A percentile compares a stretch with the other conserved stretches of the same genome.
phyloP scores from a whole-genome alignment of 2,329 filamentous ascomycete species.

The Eurotiales sp. region DNA sequence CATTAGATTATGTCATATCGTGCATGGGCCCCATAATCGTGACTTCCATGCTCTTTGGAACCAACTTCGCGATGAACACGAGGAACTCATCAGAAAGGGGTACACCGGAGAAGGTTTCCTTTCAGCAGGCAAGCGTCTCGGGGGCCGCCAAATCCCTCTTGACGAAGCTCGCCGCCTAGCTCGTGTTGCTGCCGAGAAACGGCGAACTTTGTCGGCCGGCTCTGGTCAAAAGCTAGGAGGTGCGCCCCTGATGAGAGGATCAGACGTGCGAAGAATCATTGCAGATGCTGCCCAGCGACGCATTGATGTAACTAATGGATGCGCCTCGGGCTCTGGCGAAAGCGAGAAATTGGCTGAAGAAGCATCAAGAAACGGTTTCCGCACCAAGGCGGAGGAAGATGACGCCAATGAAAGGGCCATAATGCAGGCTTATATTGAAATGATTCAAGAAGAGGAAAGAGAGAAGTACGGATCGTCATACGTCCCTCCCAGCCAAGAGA shows the following conservation, averaged over 20 bases:
- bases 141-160: conserved; percentile 61
- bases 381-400: conserved; percentile 80
- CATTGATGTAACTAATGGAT: conserved; percentile 65
- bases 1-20: conserved; percentile 69
- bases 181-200: conserved; percentile 69
- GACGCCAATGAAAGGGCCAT: conserved; percentile 86
- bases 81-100: conserved; percentile 70
- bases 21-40: conserved; percentile 75
- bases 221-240: conserved; percentile 74
- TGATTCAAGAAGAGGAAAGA: conserved; percentile 74
- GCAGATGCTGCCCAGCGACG: conserved; percentile 67
- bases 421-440: conserved; percentile 76
- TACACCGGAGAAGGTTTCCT: conserved; percentile 90
- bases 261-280: conserved; percentile 69
- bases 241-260: conserved; percentile 50
- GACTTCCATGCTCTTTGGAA: conserved; percentile 86
- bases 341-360: conserved; percentile 64
- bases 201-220: conserved; percentile 54
- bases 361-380: conserved; percentile 69
- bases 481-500: conserved; percentile 50
- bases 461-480: conserved; percentile 58
- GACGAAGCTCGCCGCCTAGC: conserved; percentile 73
- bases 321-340: conserved; percentile 66
- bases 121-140: conserved; percentile 68
- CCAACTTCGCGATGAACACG: conserved; percentile 80